phyloP scores from a whole-genome alignment of 2,329 filamentous ascomycete species.

The Metarhizium brunneum region DNA sequence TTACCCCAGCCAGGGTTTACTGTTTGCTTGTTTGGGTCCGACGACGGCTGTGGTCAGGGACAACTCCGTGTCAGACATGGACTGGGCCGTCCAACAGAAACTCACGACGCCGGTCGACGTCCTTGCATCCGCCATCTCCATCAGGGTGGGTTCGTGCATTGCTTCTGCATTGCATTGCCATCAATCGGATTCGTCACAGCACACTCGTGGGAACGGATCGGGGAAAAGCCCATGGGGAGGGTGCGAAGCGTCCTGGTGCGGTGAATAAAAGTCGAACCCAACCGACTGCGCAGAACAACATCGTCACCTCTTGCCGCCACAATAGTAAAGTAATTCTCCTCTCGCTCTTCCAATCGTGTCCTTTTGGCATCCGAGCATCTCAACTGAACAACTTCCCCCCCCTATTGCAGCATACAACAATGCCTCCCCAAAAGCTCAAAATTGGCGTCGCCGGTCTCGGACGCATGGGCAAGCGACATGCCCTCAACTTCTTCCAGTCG shows the following conservation, averaged over 20 bases:
- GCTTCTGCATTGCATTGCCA: not conserved
- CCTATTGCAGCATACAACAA: not conserved
- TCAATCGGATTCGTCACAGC: not conserved
- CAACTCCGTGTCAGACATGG: too few species aligned
- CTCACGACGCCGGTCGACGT: not conserved
- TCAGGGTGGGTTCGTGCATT: not conserved
- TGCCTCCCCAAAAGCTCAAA: constrained; percentile 23
- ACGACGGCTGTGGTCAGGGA: not conserved
- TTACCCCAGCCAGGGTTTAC: not conserved
- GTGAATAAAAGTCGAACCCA: too few species aligned
- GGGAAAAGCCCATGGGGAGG: too few species aligned
- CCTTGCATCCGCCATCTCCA: not conserved
- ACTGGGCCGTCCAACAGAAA: not conserved
- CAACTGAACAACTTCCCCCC: too few species aligned
- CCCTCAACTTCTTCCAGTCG: constrained; percentile 34
- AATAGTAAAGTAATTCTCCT: too few species aligned
- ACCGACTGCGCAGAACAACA: too few species aligned
- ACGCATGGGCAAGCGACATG: constrained; percentile 44
- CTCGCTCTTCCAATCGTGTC: too few species aligned
- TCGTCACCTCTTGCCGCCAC: too few species aligned
- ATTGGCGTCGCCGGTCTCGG: constrained; percentile 40
- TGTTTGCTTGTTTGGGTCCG: not conserved
- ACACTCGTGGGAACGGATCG: too few species aligned
- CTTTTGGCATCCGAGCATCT: too few species aligned
- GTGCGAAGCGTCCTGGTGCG: too few species aligned